Evolutionary conservation across 352 stramenopile species (phyloP).

Genomic region (Saprolegnia parasitica): DNA sequence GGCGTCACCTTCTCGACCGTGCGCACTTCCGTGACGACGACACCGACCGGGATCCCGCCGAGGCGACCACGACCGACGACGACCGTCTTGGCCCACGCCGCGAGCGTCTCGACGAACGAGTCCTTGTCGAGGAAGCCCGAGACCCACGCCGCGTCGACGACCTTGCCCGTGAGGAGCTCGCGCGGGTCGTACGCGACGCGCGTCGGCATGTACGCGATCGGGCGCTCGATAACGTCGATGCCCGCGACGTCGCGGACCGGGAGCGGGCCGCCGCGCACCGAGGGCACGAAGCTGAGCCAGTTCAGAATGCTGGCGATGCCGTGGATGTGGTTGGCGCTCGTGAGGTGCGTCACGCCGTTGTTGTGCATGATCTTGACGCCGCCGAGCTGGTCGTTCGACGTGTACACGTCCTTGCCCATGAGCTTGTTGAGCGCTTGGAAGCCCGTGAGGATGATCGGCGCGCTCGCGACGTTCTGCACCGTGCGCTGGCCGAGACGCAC

Average conservation of each 20-base stretch:
- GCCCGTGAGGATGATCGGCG: slow-evolving; percentile 99
- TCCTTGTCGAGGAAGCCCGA: slow-evolving; percentile 97
- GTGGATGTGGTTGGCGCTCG: slow-evolving; percentile 95
- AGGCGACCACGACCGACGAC: slow-evolving; percentile 96
- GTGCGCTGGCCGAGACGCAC: slow-evolving; percentile 98
- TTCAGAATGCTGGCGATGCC: slow-evolving; percentile 94
- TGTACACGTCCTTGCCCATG: slow-evolving; percentile 99
- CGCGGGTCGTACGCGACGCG: slow-evolving; percentile 97
- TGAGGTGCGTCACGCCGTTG: slow-evolving; percentile 99
- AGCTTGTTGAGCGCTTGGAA: slow-evolving; percentile 99
- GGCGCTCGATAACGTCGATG: slow-evolving; percentile 79
- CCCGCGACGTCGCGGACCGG: slow-evolving; percentile 83
- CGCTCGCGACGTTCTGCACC: slow-evolving; percentile 96
- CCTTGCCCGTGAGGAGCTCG: slow-evolving; percentile 84
- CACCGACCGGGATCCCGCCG: slow-evolving; percentile 97
- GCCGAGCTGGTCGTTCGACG: slow-evolving; percentile 99
- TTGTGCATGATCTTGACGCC: slow-evolving; percentile 99
- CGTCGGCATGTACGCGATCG: slow-evolving; percentile 88
- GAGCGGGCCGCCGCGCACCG: slow-evolving; percentile 75
- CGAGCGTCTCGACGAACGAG: slow-evolving; percentile 98
- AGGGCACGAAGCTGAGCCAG: slow-evolving; percentile 98
- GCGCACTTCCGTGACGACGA: slow-evolving; percentile 98
- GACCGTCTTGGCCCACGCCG: slow-evolving; percentile 99
- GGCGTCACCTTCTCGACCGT: slow-evolving; percentile 96
- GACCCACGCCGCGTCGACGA: slow-evolving; percentile 72